Evolutionary conservation across 1,284 basidiomycete species (phyloP).

Genomic region (Wallemia mellicola): DNA sequence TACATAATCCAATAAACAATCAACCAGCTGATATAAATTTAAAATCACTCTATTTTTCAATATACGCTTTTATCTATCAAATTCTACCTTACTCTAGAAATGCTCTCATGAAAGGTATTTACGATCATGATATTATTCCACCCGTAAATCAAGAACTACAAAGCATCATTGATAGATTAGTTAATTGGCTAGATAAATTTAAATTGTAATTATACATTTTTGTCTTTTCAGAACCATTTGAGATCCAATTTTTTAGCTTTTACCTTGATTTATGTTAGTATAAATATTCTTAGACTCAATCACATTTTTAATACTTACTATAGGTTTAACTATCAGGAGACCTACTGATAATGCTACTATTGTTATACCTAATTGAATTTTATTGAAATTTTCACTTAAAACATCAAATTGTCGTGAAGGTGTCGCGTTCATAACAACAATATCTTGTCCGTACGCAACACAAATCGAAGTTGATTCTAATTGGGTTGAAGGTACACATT

Average conservation of each 20-base stretch:
- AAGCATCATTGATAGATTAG: neutral
- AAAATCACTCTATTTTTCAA: neutral
- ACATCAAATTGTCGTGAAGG: slow-evolving; percentile 81
- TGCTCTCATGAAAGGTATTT: neutral
- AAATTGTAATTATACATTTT: neutral
- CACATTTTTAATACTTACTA: slow-evolving; percentile 3
- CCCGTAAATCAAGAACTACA: neutral
- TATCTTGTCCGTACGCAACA: slow-evolving; percentile 54
- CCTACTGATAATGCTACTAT: slow-evolving; percentile 37
- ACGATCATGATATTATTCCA: neutral
- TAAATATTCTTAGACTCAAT: neutral
- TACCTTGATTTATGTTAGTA: slow-evolving; percentile 6
- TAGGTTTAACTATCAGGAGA: slow-evolving; percentile 32
- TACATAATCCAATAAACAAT: neutral
- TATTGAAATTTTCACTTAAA: slow-evolving; percentile 74
- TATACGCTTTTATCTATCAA: neutral
- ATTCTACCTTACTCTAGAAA: neutral
- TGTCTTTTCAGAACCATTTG: slow-evolving; percentile 13
- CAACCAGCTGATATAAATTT: neutral
- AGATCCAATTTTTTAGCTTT: slow-evolving; percentile 12
- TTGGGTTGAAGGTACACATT: slow-evolving; percentile 39
- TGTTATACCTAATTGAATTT: slow-evolving; percentile 62
- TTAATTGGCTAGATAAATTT: neutral
- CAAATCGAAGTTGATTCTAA: slow-evolving; percentile 80
- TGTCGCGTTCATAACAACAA: slow-evolving; percentile 52